Base-by-base conservation (phyloP, 768 basidiomycete genomes). In the Trametes sanguinea region DNA sequence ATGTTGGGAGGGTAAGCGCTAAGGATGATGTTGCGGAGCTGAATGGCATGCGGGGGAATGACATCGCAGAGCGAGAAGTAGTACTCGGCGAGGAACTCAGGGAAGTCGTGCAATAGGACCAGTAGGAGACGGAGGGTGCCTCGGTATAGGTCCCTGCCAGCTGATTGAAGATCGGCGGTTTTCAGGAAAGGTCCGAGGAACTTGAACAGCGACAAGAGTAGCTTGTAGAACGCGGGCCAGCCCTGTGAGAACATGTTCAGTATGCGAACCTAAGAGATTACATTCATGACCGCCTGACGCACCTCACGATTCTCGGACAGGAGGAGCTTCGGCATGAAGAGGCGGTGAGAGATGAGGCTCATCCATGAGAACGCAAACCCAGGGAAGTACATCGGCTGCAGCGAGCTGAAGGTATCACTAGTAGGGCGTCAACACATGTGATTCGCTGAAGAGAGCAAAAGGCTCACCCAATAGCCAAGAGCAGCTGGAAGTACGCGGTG, bases 361-460 rank as follows among this genome's bases (percentile, higher is more conserved):
- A 98, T 88, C 96, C 96, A 99, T 14, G 95, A 96, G 76, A 98
- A 99, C 1, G 95, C 91, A 74, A 99, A 99, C 8, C 95, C 93
- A 16, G 97, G 97, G 80, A 98, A 98, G 76, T 93, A 94, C 5
- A 89, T 89, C 7, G 97, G 97, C 72, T 98, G 96, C 61, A 97
- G 78, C 46, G 95, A 97, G 73, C 94, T 96, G 74, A 98, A 88
- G 2, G 94, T 94, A 72, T 98, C 95, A 72, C 95, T 96, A 63
- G 29, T 30, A 35, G 13, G 27, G 39, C 9, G 50, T 58, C 13
- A 57, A 54, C 54, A 27, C 51, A 37, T 1, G 37, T 10, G 39
- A 9, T 27, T 27, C 6, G 16, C 27, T 22, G 22, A 37, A 10
- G 16, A 11, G 4, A 27, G 33, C 22, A 4, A 50, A 45, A 16